phyloP scores from a whole-genome alignment of 192 early-diverging fungal species.

The Podila minutissima region DNA sequence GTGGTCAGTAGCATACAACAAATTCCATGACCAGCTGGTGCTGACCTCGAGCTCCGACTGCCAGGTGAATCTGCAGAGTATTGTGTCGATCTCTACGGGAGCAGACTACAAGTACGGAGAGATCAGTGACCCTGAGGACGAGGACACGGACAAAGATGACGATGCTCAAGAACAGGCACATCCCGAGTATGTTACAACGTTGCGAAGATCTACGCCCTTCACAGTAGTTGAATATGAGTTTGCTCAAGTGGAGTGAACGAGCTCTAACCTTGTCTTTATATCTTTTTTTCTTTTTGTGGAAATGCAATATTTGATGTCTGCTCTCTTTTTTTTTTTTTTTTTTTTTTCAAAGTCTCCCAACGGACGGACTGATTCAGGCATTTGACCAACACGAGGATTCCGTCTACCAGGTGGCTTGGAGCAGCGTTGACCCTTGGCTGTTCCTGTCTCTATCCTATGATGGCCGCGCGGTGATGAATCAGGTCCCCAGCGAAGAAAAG shows the following conservation, averaged over 20 bases:
- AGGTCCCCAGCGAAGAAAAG: conserved; percentile 87
- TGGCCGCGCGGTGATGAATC: conserved; percentile 92
- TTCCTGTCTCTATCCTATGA: conserved; percentile 95
- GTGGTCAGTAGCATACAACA: conserved; percentile 86
- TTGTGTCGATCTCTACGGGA: conserved; percentile 87
- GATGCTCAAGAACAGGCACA: conserved; percentile 32
- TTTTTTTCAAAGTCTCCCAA: conserved; percentile 36
- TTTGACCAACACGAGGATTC: conserved; percentile 96
- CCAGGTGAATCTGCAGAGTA: conserved; percentile 87
- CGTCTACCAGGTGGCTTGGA: conserved; percentile 93
- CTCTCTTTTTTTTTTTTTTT: background rate
- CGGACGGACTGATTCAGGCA: conserved; percentile 87
- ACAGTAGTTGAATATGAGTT: background rate
- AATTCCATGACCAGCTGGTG: conserved; percentile 92
- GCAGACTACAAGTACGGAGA: conserved; percentile 56
- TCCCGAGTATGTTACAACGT: conserved; percentile 23
- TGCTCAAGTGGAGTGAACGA: background rate
- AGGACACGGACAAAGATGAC: conserved; percentile 10
- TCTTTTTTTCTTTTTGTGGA: conserved; percentile 5
- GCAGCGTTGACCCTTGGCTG: conserved; percentile 90
- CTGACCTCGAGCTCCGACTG: conserved; percentile 88
- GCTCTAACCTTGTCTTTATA: conserved; percentile 1
- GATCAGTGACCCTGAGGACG: conserved; percentile 51
- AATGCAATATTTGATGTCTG: background rate
- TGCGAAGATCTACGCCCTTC: background rate